Percentiles rank a stretch among this genome's conserved stretches.
phyloP scores from a whole-genome alignment of 805 yeast species.

The Wickerhamiella azyma region DNA sequence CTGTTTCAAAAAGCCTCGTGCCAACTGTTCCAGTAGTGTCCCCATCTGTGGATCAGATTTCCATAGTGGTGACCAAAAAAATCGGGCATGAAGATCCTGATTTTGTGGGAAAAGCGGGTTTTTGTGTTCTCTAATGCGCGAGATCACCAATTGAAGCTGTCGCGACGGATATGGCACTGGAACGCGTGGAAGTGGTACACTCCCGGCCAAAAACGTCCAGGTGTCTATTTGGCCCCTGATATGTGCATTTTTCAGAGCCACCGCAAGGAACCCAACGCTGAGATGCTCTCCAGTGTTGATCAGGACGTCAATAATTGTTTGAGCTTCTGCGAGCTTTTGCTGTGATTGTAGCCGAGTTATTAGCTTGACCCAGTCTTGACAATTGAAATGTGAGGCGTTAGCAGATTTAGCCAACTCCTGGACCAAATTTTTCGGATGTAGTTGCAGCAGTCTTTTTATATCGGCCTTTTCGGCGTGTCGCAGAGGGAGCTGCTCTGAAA shows the following conservation, averaged over 20 bases:
- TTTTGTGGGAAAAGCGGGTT: not conserved
- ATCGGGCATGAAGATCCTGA: not conserved
- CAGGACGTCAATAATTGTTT: not conserved
- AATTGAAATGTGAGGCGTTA: not conserved
- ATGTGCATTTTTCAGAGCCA: not conserved
- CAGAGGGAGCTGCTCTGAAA: not conserved
- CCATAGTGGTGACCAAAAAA: not conserved
- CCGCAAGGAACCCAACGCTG: not conserved
- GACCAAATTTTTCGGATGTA: not conserved
- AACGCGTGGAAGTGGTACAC: not conserved
- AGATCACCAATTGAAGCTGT: not conserved
- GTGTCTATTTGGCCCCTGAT: not conserved
- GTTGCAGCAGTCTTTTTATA: not conserved
- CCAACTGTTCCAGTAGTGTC: not conserved
- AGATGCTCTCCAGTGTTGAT: not conserved
- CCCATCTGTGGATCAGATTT: not conserved
- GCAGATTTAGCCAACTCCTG: not conserved
- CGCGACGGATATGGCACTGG: not conserved
- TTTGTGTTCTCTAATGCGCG: not conserved
- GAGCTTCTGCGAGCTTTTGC: not conserved
- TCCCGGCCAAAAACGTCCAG: not conserved
- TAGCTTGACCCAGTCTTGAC: not conserved
- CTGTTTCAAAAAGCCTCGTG: slow-evolving; percentile 5
- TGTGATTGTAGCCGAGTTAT: not conserved
- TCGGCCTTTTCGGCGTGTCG: not conserved